Conservation (phyloP, 2,329 filamentous ascomycete species). For the Pseudogymnoascus sp. region DNA sequence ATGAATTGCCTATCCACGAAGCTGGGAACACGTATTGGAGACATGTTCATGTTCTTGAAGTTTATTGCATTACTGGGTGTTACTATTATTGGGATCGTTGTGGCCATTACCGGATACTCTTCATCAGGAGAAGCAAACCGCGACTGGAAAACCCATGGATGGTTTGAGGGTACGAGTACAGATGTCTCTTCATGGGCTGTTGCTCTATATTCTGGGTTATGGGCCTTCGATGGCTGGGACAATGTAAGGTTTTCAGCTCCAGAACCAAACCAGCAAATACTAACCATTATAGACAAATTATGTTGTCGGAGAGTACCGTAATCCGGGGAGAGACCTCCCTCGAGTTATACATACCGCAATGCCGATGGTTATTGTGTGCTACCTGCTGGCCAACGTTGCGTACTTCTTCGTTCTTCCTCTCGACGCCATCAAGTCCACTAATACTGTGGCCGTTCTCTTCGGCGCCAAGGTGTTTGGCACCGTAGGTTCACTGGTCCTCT, state of each 20-base stretch:
- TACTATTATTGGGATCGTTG: slow-evolving; percentile 79
- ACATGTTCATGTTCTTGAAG: slow-evolving; percentile 95
- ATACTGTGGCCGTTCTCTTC: slow-evolving; percentile 94
- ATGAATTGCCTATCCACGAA: slow-evolving; percentile 89
- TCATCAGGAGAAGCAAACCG: slow-evolving; percentile 64
- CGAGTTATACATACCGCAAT: slow-evolving; percentile 95
- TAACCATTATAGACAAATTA: slow-evolving; percentile 70
- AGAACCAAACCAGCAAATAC: slow-evolving; percentile 11
- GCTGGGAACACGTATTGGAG: slow-evolving; percentile 77
- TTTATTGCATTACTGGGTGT: slow-evolving; percentile 84
- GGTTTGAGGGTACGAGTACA: slow-evolving; percentile 70
- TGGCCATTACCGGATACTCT: slow-evolving; percentile 77
- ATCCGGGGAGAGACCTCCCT: slow-evolving; percentile 81
- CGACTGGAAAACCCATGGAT: slow-evolving; percentile 74
- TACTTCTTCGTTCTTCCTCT: slow-evolving; percentile 92
- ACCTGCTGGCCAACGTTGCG: slow-evolving; percentile 81
- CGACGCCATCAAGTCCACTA: slow-evolving; percentile 71
- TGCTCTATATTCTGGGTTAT: slow-evolving; percentile 87
- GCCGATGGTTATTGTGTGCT: slow-evolving; percentile 83
- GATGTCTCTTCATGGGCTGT: slow-evolving; percentile 85
- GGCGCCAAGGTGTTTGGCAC: slow-evolving; percentile 83
- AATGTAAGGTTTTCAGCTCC: slow-evolving; percentile 58
- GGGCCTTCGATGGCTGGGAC: slow-evolving; percentile 99
- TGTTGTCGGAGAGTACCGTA: slow-evolving; percentile 92
- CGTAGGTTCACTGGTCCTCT: slow-evolving; percentile 72